Evolutionary conservation across 1,139 yeast species (phyloP), one percentile per base, ranked within the genome.

Genomic region (Yamadazyma dushanensis): DNA sequence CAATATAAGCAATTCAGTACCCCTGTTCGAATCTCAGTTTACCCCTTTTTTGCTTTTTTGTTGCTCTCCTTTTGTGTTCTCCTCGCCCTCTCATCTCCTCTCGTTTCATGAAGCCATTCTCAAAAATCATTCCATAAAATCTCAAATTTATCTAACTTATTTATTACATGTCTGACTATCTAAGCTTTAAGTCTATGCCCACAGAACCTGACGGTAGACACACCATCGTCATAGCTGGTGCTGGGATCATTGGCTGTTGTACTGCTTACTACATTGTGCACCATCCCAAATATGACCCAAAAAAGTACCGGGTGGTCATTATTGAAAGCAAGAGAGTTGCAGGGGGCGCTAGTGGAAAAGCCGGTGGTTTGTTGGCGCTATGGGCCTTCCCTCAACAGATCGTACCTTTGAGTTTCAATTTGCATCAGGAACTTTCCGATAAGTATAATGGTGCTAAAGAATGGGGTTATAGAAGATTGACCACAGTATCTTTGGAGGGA

Each of bases 311-410:
- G 51, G 85, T 92, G 46, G 86, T 96, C 13, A 76, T 92, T n/a
- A 60, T 92, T 16, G 98, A 92, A 59, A 83, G 94, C 37, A 85
- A 86, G 47, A 73, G 96, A 51, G 95, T 92, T 3, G 98, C 97
- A 0, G 95, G 97, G 33, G 98, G 97, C 26, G 98, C 98, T 13
- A 80, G 90, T 26, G 98, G 98, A 38, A 92, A 92, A 53, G 98
- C 98, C 3, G 98, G 98, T 26, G 98, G 98, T 0, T 67, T 92
- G 34, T 63, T 92, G 38, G 97, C 97, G 1, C 72, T 86, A 28
- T 89, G 97, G 95, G 97, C 97, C 0, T 92, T 92, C 58, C 98
- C 98, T 1, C 90, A 85, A 52, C 96, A 88, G 57, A 80, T 92
- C 36, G 97, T 90, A 4, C 95, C 96, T 1, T 69, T 92, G 38